These are phyloP conservation scores for Pyrenophora tritici-repentis DNA, from an alignment of 2,329 filamentous ascomycete species.

Conservation along the genomic window DNA sequence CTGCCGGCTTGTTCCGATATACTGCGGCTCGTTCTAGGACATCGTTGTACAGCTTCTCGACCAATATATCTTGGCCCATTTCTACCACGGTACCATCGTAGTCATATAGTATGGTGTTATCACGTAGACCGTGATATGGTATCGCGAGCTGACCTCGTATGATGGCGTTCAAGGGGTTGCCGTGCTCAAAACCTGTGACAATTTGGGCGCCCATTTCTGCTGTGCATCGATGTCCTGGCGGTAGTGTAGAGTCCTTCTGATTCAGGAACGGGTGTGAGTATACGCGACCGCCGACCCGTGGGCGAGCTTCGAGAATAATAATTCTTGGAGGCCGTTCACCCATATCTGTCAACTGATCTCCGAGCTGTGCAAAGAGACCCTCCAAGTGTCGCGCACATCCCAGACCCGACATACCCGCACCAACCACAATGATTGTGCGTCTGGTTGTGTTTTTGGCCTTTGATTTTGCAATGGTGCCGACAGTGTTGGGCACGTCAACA, in stretches of 20 bases:
- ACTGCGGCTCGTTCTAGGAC: slow-evolving; percentile 88
- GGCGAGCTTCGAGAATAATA: slow-evolving; percentile 82
- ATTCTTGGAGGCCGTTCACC: slow-evolving; percentile 75
- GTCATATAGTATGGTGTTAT: slow-evolving; percentile 88
- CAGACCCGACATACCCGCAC: slow-evolving; percentile 91
- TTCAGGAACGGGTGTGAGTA: slow-evolving; percentile 78
- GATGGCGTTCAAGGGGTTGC: slow-evolving; percentile 90
- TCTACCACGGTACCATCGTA: slow-evolving; percentile 78
- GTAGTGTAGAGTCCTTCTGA: slow-evolving; percentile 59
- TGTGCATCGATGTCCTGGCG: slow-evolving; percentile 67
- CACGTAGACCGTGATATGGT: slow-evolving; percentile 79
- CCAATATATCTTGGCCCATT: slow-evolving; percentile 74
- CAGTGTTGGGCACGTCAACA: slow-evolving; percentile 66
- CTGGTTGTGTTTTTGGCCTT: slow-evolving; percentile 56
- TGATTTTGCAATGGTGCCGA: slow-evolving; percentile 40
- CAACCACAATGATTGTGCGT: slow-evolving; percentile 83
- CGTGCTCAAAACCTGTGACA: slow-evolving; percentile 93
- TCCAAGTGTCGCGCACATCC: slow-evolving; percentile 92
- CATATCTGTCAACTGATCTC: slow-evolving; percentile 65
- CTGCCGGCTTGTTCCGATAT: slow-evolving; percentile 79
- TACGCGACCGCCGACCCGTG: slow-evolving; percentile 86
- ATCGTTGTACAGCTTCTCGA: slow-evolving; percentile 93
- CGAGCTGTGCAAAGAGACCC: slow-evolving; percentile 80
- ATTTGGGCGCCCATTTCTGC: slow-evolving; percentile 99
- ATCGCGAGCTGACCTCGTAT: slow-evolving; percentile 88